Evolutionary conservation across 371 early-diverging fungal species (phyloP).

Genomic region (Fennellomyces sp.): DNA sequence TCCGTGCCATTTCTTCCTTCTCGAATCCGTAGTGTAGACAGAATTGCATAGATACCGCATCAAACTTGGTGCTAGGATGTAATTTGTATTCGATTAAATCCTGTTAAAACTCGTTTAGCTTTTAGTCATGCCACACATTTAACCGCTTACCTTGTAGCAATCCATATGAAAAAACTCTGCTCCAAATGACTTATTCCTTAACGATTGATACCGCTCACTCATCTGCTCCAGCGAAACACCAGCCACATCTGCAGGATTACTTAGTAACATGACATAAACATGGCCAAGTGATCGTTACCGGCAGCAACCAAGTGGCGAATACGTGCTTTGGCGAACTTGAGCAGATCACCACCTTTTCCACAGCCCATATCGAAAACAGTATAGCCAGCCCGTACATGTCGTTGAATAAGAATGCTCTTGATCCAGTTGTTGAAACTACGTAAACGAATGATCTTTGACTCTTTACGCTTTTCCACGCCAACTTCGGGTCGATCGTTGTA

Average conservation of each 20-base stretch:
- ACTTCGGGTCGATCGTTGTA: constrained; percentile 92
- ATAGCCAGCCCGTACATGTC: constrained; percentile 56
- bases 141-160: constrained; percentile 70
- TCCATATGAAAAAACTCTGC: constrained; percentile 83
- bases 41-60: constrained; percentile 96
- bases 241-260: constrained; percentile 81
- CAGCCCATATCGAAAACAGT: constrained; percentile 94
- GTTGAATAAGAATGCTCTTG: constrained; percentile 85
- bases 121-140: not conserved
- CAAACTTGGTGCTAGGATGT: constrained; percentile 62
- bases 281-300: constrained; percentile 52
- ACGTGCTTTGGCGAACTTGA: constrained; percentile 84
- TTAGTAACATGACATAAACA: not conserved
- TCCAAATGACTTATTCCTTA: constrained; percentile 59
- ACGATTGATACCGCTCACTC: constrained; percentile 64
- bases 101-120: constrained; percentile 25
- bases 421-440: constrained; percentile 97
- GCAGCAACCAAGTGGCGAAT: constrained; percentile 78
- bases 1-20: constrained; percentile 77
- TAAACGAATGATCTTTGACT: constrained; percentile 85
- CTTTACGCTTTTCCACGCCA: constrained; percentile 72
- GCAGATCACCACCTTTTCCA: constrained; percentile 99
- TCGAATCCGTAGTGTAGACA: constrained; percentile 98
- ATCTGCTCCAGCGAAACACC: constrained; percentile 93
- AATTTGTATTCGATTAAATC: constrained; percentile 60